Base-by-base conservation (phyloP, 306 rosid genomes). In the Prunus persica region DNA sequence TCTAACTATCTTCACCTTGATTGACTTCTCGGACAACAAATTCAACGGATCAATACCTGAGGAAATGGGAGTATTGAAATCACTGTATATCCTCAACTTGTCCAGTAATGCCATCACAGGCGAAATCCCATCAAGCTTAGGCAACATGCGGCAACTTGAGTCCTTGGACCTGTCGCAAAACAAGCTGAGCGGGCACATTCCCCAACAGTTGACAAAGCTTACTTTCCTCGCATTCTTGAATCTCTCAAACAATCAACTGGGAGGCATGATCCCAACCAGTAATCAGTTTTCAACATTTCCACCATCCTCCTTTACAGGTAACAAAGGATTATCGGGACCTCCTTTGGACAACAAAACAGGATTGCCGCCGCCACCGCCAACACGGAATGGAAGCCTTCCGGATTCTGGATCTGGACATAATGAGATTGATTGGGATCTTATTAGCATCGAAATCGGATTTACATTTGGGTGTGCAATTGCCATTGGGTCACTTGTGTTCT, bases 141-240 rank as follows among this genome's bases (percentile, higher is more conserved):
- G 82, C 2, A 73, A 80, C 22, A 45, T 84, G 50, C 46, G 24
- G 6, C 38, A 24, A 0, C 27, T 84, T 5, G 87, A 78, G 56
- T 80, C 87, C 22, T 68, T 84, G 3, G 84, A 84, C 54, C 76
- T 84, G 30, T 84, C 82, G 20, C 12, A 45, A 3, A 84, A 80
- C 77, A 11, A 3, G 1, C 62, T 81, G 3, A 75, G 6, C 0
- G 83, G 84, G 47, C 16, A 3, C n/a, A 81, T 85, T 50, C 86
- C 86, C 2, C 27, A 1, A 27, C 27, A 27, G 27, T 27, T 27
- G 27, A 1, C 27, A 27, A 27, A 27, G 27, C 27, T 27, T 1
- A 27, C 27, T 27, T 27, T 27, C 27, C 27, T 27, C 2, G 2
- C 67, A 2, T 5, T 65, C 2, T 15, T 81, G 55, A 67, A 81